Evolutionary conservation across 176 grass and related monocot species (phyloP).

Genomic region (Saccharum spontaneum): DNA sequence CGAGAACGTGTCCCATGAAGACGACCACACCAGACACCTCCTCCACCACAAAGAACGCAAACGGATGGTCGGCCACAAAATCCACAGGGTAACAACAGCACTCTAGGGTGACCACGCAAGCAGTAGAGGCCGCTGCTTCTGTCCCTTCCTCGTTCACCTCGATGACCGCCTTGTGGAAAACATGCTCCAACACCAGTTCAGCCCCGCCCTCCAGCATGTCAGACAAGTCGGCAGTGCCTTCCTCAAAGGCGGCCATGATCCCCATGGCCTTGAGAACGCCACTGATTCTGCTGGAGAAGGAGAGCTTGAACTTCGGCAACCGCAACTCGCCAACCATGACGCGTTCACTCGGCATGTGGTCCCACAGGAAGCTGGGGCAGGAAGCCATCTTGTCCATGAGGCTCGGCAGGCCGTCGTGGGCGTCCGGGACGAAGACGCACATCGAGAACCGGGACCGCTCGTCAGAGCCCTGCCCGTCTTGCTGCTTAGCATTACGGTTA

Average conservation of each 20-base stretch:
- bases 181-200: background rate
- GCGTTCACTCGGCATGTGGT: background rate
- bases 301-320: slow-evolving; percentile 40
- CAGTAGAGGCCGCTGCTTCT: slow-evolving; percentile 3
- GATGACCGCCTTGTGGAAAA: slow-evolving; percentile 1
- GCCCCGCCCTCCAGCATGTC: background rate
- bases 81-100: background rate
- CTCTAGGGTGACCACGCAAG: background rate
- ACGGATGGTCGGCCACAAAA: background rate
- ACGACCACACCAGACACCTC: background rate
- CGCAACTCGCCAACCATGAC: background rate
- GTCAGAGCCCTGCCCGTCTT: too few relatives aligned
- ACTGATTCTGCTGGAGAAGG: slow-evolving; percentile 1
- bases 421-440: slow-evolving; percentile 11
- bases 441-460: background rate
- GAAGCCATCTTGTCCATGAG: background rate
- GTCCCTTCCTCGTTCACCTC: slow-evolving; percentile 45
- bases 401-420: background rate
- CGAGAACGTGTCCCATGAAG: background rate
- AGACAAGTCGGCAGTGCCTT: background rate
- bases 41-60: background rate
- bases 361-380: background rate
- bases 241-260: background rate
- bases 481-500: background rate
- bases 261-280: background rate